phyloP scores from a whole-genome alignment of 2,329 filamentous ascomycete genomes.

The Ophiostoma sp. region DNA sequence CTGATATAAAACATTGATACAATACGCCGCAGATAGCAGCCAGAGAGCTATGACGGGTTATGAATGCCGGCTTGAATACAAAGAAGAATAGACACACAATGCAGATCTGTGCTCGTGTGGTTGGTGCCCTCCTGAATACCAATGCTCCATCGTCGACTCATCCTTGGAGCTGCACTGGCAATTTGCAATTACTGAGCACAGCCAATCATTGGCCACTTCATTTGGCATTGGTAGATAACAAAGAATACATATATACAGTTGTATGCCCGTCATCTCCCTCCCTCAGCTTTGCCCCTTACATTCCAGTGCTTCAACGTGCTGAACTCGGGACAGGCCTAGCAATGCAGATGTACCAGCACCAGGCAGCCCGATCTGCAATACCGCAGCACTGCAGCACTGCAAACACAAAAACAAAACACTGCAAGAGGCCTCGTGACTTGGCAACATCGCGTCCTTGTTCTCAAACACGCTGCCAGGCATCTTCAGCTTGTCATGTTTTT shows the following conservation, averaged over 20 bases:
- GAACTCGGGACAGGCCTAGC: neutral
- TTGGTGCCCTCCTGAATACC: neutral
- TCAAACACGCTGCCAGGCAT: neutral
- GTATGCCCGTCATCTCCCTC: no score
- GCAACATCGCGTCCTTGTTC: neutral
- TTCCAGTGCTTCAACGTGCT: neutral
- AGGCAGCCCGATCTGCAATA: no score
- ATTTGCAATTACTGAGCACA: neutral
- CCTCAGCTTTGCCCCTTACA: neutral
- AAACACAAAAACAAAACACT: neutral
- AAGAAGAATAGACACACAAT: neutral
- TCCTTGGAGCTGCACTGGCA: neutral
- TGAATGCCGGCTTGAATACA: neutral
- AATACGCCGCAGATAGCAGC: neutral
- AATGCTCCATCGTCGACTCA: neutral
- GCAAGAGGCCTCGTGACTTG: constrained; percentile 1
- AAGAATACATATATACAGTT: no score
- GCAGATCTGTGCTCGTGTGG: no score
- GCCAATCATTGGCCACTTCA: neutral
- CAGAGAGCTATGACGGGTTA: neutral
- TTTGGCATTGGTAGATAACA: neutral
- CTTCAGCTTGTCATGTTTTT: neutral
- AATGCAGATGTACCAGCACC: neutral
- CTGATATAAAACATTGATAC: no score
- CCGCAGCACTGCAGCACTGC: no score